These are phyloP conservation scores for Astrothelium macrocarpum DNA, from an alignment of 495 filamentous ascomycete genomes.

Conservation along the genomic window DNA sequence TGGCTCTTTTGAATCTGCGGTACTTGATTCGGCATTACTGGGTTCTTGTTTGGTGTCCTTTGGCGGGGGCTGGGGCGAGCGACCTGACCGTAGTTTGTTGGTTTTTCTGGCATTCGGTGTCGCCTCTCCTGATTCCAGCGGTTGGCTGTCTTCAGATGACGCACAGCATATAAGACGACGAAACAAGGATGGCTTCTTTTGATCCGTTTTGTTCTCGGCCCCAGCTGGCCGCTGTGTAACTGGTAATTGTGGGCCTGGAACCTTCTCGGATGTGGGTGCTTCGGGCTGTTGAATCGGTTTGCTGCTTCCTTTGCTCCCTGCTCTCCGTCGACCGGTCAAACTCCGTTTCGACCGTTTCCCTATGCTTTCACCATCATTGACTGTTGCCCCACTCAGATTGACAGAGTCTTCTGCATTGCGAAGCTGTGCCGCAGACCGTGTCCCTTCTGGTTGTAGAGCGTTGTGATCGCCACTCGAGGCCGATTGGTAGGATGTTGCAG, in stretches of 20 bases:
- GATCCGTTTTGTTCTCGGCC: constrained; percentile 44
- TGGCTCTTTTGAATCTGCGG: constrained; percentile 47
- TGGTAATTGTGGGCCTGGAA: constrained; percentile 34
- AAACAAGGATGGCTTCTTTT: constrained; percentile 56
- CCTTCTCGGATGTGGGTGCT: constrained; percentile 24
- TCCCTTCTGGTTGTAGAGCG: not conserved
- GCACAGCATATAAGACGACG: constrained; percentile 75
- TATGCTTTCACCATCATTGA: constrained; percentile 40
- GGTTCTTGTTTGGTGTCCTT: constrained; percentile 41
- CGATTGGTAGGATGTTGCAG: not conserved
- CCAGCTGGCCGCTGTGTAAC: constrained; percentile 18
- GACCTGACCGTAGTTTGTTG: constrained; percentile 50
- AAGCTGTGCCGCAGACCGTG: not conserved
- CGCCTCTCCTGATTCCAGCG: constrained; percentile 38
- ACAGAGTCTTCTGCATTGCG: not conserved
- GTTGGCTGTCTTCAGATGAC: constrained; percentile 52
- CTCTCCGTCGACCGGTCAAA: constrained; percentile 55
- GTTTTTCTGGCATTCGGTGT: constrained; percentile 38
- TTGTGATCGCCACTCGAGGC: not conserved
- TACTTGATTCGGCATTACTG: constrained; percentile 43
- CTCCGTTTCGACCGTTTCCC: constrained; percentile 58
- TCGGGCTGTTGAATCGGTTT: constrained; percentile 43
- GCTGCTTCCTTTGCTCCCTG: constrained; percentile 60
- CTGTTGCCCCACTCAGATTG: not conserved
- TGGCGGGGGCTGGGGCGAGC: constrained; percentile 45